Base-by-base conservation (phyloP, 164 flowering plant species). In the Macadamia tetraphylla region DNA sequence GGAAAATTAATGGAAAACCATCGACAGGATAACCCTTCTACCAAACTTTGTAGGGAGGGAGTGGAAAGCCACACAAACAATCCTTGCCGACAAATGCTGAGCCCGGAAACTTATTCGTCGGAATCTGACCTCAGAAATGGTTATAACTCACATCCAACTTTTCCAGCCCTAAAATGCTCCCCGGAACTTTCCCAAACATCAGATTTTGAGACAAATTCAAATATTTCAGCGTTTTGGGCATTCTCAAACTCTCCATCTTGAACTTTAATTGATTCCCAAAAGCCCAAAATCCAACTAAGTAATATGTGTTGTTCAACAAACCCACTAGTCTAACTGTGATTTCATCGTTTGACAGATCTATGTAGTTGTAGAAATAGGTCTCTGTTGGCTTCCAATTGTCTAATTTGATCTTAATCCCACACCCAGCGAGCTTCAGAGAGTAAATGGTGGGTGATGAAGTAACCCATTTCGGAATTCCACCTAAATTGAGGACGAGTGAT, bases 361-460 rank as follows among this genome's bases (percentile, higher is more conserved):
- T 85, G 75, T 71, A 90, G 61, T 88, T 91, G 73, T 90, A 90
- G 76, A 80, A 90, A 60, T 84, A 88, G 14, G 90, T 85, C 72
- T 82, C 65, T 14, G 65, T 15, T 0, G 92, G 96, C 61, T 80
- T 86, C 81, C 84, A 90, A 30, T 83, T 78, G 6, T 84, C 85
- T 8, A 90, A 31, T 43, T 70, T 82, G 70, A 86, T 66, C 77
- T 81, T 82, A 52, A 90, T 66, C 43, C 96, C 91, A 60, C 96
- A 90, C 17, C 78, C 76, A 3, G 90, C 93, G 3, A 90, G 87
- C 79, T 87, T 86, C 63, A 90, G 75, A 6, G 93, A 88, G 81
- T 72, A 85, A 12, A 88, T 85, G 65, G 86, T 88, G 1, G 88
- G 85, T n/a, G 91, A 90, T 1, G 87, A 73, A 6, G 84, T 71